phyloP scores from a whole-genome alignment of 148 eudicot species.

The Silene conica region DNA sequence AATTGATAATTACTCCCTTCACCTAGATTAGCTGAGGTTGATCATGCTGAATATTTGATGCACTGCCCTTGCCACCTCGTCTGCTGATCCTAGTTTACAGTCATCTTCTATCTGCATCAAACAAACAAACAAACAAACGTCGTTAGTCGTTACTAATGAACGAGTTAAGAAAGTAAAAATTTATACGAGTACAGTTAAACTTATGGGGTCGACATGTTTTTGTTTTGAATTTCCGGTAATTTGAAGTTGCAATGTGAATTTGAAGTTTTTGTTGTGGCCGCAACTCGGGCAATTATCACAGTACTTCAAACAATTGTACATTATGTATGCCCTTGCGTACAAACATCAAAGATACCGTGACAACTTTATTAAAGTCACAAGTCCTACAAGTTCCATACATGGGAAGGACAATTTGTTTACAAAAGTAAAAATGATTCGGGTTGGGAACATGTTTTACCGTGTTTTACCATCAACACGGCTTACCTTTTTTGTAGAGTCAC shows the following conservation, averaged over 20 bases:
- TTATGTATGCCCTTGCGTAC: background rate
- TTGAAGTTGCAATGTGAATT: too few species aligned
- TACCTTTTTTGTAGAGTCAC: too few species aligned
- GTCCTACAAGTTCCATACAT: background rate
- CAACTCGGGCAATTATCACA: too few species aligned
- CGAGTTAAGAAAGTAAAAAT: background rate
- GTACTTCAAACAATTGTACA: background rate
- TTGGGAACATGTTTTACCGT: too few species aligned
- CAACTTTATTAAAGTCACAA: background rate
- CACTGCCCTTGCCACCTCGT: slow-evolving; percentile 40
- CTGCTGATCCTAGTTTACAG: slow-evolving; percentile 47
- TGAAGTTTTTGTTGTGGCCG: too few species aligned
- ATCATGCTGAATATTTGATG: slow-evolving; percentile 48
- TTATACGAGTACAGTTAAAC: background rate
- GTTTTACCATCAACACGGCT: background rate
- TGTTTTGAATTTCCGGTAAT: background rate
- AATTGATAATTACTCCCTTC: background rate
- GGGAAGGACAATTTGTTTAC: background rate
- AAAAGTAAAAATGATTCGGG: too few species aligned
- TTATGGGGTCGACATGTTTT: too few species aligned
- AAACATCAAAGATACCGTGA: background rate
- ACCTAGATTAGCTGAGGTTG: slow-evolving; percentile 24
- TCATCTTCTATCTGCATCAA: slow-evolving; percentile 52
- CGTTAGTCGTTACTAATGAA: background rate
- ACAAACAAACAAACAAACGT: too few species aligned